Percentiles rank a stretch among this genome's conserved stretches.
Evolutionary conservation across 495 filamentous ascomycete genomes (phyloP).

Genomic region (Neurospora tetrasperma): DNA sequence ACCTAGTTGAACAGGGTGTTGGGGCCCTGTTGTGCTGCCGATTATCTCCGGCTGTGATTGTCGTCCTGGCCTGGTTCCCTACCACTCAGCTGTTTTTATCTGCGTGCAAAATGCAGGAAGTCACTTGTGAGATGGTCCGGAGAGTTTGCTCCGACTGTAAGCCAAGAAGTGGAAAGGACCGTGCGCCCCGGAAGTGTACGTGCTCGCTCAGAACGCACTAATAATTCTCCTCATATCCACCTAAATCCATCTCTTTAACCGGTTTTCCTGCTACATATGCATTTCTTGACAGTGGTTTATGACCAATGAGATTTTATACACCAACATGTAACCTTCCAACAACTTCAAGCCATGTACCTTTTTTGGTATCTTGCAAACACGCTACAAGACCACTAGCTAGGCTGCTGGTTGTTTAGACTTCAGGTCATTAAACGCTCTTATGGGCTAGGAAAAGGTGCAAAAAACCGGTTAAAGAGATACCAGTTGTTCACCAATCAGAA

Average conservation of each 20-base stretch:
- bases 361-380: too few species aligned
- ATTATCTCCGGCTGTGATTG: not conserved
- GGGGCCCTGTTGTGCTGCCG: not conserved
- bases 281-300: too few species aligned
- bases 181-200: not conserved
- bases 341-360: too few species aligned
- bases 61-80: not conserved
- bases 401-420: too few species aligned
- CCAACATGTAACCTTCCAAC: too few species aligned
- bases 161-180: not conserved
- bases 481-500: not conserved
- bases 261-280: too few species aligned
- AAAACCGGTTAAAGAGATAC: not conserved
- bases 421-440: too few species aligned
- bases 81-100: not conserved
- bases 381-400: too few species aligned
- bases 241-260: too few species aligned
- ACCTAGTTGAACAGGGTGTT: not conserved
- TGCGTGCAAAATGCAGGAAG: too few species aligned
- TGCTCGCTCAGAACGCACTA: not conserved
- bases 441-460: too few species aligned
- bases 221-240: not conserved
- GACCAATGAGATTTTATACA: too few species aligned
- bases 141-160: not conserved
- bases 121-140: not conserved